Base-by-base conservation (phyloP, 2,329 filamentous ascomycete species). In the Fusarium sublunatum region DNA sequence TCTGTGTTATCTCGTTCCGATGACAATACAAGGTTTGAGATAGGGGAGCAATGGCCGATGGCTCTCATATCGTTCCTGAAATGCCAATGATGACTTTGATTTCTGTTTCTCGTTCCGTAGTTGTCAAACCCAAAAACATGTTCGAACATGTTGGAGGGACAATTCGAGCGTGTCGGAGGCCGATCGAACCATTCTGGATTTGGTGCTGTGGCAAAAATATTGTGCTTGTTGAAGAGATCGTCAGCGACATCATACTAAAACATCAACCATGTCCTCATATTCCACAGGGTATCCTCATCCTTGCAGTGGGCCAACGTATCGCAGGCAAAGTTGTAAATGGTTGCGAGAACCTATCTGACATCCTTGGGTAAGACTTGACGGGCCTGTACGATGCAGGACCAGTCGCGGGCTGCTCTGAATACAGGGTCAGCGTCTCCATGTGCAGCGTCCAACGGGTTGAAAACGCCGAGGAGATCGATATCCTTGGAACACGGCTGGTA, bases 271-370 rank as follows among this genome's bases (percentile, higher is more conserved):
- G 53, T 12, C 4, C 72, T 65, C 68, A 71, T 72, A 5, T 19
- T 2, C 70, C 61, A 73, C 10, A 68, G 36, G 3, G 22, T 48
- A 5, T 56, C 36, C 40, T 72, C 61, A n/a, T 47, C 46, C 10
- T 51, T 43, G 2, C 49, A 47, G 3, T 49, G 51, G 13, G 51
- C 55, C 6, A 77, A 62, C 64, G 73, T 70, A 24, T 72, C 63
- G 51, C 51, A 69, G 46, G 71, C 53, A 19, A 76, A 72, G 61
- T 75, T 67, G 60, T 72, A 77, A 22, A 75, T 56, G 39, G 45
- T 68, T 26, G 72, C 65, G 24, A 75, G 70, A 29, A 76, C 51
- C 74, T 65, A 76, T 61, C 75, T 69, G 36, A 76, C 48, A 29
- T 72, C 66, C 40, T 64, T 72, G 13, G 73, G 73, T 2, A 77